Conservation (phyloP, 805 yeast species). For the Lachancea meyersii region DNA sequence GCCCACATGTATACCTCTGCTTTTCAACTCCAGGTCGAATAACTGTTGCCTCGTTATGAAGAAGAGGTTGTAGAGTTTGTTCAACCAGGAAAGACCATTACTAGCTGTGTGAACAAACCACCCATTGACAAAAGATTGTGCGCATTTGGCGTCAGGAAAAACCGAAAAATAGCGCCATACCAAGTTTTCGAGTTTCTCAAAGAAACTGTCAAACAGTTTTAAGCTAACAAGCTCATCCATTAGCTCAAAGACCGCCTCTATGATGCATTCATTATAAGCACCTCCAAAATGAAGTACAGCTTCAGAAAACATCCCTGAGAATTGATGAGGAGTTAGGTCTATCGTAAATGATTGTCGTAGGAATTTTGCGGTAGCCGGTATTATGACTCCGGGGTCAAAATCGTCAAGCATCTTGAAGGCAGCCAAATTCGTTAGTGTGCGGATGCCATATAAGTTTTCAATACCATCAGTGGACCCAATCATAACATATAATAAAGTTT, state of each 20-base stretch:
- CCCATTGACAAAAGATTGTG: constrained; percentile 43
- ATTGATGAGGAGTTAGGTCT: not conserved
- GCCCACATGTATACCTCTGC: not conserved
- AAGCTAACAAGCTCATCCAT: constrained; percentile 53
- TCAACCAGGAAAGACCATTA: constrained; percentile 47
- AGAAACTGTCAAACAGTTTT: constrained; percentile 42
- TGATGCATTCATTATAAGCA: not conserved
- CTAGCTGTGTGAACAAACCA: constrained; percentile 55
- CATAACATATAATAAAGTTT: constrained; percentile 34
- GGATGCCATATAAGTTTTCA: constrained; percentile 20
- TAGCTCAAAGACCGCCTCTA: constrained; percentile 44
- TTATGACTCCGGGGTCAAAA: constrained; percentile 28
- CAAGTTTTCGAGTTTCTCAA: constrained; percentile 42
- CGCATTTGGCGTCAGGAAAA: constrained; percentile 38
- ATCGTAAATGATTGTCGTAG: constrained; percentile 5
- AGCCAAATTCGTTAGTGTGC: constrained; percentile 24
- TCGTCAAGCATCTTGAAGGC: constrained; percentile 22
- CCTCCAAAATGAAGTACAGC: not conserved
- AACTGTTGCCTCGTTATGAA: not conserved
- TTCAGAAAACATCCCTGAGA: not conserved
- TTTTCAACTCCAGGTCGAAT: not conserved
- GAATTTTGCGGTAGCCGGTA: constrained; percentile 19
- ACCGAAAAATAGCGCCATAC: constrained; percentile 56
- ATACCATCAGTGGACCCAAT: constrained; percentile 33
- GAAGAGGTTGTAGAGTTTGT: constrained; percentile 46